Conservation (phyloP, 176 grass and related monocot species). For the Chrysopogon serrulatus region DNA sequence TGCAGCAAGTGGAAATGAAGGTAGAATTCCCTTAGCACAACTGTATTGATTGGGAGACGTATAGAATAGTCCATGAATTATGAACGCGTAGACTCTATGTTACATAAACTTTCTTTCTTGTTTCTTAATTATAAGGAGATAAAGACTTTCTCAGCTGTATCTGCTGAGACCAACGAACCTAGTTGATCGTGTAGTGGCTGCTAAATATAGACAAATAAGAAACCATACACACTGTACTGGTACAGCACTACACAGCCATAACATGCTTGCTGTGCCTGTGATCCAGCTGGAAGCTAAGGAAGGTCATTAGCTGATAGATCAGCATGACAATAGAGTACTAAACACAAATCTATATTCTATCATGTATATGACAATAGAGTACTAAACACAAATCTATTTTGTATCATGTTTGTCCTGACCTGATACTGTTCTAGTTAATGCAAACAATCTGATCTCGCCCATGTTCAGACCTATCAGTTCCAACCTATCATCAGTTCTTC, state of each 20-base stretch:
- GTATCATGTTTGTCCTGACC: conserved; percentile 12
- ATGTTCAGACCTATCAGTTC: not conserved
- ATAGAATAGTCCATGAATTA: not conserved
- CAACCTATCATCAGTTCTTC: not conserved
- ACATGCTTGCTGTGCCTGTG: not conserved
- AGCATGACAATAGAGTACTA: too few species aligned
- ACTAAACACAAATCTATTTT: not conserved
- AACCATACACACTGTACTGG: conserved; percentile 1
- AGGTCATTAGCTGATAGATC: too few species aligned
- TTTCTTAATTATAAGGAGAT: not conserved
- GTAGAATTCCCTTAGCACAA: not conserved
- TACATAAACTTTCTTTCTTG: not conserved
- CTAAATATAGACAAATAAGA: conserved; percentile 23
- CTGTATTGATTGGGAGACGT: not conserved
- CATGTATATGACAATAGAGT: not conserved
- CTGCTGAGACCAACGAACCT: not conserved
- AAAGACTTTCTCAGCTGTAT: not conserved
- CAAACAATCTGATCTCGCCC: not conserved
- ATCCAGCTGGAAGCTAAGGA: not conserved
- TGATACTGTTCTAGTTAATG: not conserved
- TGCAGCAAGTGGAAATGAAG: not conserved
- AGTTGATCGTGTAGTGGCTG: not conserved
- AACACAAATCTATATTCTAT: too few species aligned
- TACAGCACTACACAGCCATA: not conserved
- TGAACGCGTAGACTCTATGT: not conserved